These are phyloP conservation scores for Cladosporium austrohemisphaericum DNA, from an alignment of 2,329 filamentous ascomycete genomes.

Conservation along the genomic window DNA sequence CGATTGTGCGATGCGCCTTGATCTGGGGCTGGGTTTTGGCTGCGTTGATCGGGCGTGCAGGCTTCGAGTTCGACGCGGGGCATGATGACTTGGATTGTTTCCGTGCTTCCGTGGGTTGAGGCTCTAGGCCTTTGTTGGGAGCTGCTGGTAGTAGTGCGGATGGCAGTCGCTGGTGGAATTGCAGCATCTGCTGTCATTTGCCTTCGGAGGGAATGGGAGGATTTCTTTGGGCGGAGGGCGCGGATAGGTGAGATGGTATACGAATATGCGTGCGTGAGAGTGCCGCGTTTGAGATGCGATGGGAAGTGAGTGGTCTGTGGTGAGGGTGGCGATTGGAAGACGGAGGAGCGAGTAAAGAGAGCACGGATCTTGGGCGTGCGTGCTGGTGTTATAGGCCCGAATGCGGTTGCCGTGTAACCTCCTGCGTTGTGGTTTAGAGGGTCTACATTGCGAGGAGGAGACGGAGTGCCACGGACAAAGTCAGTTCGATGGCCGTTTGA, in stretches of 20 bases:
- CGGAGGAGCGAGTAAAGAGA: constrained; percentile 29
- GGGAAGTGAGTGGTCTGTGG: constrained; percentile 28
- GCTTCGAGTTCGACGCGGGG: constrained; percentile 17
- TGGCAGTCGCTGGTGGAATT: constrained; percentile 7
- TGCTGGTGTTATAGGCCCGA: constrained; percentile 20
- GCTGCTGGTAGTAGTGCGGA: background rate
- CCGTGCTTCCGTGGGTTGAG: constrained; percentile 31
- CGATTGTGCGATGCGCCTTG: background rate
- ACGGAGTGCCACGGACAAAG: constrained; percentile 30
- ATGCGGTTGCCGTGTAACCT: constrained; percentile 14
- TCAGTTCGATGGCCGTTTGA: constrained; percentile 30
- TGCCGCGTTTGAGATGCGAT: constrained; percentile 32
- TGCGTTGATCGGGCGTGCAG: constrained; percentile 20
- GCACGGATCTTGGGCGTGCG: constrained; percentile 20
- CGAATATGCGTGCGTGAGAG: constrained; percentile 28
- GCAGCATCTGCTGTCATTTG: constrained; percentile 23
- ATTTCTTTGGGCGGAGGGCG: constrained; percentile 30
- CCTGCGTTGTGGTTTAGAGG: background rate
- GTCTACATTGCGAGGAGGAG: constrained; percentile 25
- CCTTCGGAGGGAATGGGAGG: constrained; percentile 31
- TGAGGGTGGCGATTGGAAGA: constrained; percentile 20
- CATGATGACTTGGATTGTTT: constrained; percentile 41
- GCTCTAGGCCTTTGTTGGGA: constrained; percentile 14
- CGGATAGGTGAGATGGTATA: constrained; percentile 32
- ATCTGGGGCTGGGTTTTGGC: background rate